Evolutionary conservation across 2,329 filamentous ascomycete genomes (phyloP), one percentile per base, ranked within the genome.

Genomic region (Aulographum hederae): DNA sequence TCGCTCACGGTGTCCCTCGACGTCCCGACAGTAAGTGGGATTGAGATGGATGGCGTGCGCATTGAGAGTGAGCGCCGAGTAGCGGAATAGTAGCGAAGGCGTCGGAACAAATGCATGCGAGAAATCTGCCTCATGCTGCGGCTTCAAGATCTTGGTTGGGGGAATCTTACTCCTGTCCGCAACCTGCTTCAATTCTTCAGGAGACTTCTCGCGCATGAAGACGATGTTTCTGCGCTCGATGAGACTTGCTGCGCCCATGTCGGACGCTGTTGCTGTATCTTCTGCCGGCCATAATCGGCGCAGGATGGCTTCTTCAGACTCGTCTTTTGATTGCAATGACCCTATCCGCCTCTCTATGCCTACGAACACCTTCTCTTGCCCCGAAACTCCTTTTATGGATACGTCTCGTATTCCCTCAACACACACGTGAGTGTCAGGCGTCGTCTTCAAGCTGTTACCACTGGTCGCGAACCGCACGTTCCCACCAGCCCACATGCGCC

Each of bases 41-140:
- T 94, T 79, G 15, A 92, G 63, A 54, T 98, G 89, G 42, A 98
- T 94, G 12, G 67, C 63, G 53, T 98, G 89, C 2, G 82, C 81
- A 52, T 98, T 98, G 60, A 82, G 85, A 2, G 79, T 86, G 20
- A 98, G 67, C 0, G 84, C 84, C 14, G 78, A 89, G 60, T 86
- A 95, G 36, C 85, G 73, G 57, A 92, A 93, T 33, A 98, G 70
- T 4, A 94, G 67, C 4, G 67, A 60, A 3, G 68, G 61, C 2
- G 74, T 73, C 1, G 84, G 81, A 0, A 56, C 66, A 16, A 93
- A 55, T 1, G 58, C 56, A 41, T 78, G 61, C 13, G 56, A 58
- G 42, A 71, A 69, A 29, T 66, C 58, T 1, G 71, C 60, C n/a
- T 53, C 36, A 3, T 53, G 44, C 14, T 62, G 62, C 11, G 65